Evolutionary conservation across 345 rosid species (phyloP).

Genomic region (Brassica carinata): DNA sequence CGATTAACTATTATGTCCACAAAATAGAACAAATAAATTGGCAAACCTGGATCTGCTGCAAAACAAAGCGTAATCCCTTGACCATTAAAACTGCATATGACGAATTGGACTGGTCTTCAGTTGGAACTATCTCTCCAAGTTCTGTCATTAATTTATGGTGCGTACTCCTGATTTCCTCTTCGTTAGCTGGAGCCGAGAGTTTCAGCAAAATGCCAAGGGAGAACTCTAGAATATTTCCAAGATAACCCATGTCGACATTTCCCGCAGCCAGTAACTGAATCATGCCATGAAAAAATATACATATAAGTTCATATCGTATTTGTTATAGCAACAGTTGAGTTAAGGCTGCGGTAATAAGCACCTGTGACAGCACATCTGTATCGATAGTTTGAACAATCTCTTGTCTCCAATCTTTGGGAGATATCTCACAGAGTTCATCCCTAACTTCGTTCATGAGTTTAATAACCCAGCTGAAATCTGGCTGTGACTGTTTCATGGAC

Average conservation of each 20-base stretch:
- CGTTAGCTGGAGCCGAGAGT: conserved; percentile 78
- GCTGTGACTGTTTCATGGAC: conserved; percentile 61
- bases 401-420: conserved; percentile 81
- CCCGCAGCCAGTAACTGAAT: conserved; percentile 75
- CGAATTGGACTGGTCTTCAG: conserved; percentile 43
- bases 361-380: conserved; percentile 77
- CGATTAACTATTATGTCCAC: not conserved
- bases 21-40: not conserved
- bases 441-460: conserved; percentile 86
- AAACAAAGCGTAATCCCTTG: conserved; percentile 79
- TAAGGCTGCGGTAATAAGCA: conserved; percentile 16
- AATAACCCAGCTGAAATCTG: conserved; percentile 65
- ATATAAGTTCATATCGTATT: conserved; percentile 19
- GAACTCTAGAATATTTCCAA: conserved; percentile 69
- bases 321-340: not conserved
- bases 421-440: conserved; percentile 84
- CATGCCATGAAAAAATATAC: not conserved
- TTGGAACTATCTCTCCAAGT: conserved; percentile 60
- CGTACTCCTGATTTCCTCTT: conserved; percentile 59
- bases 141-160: conserved; percentile 64
- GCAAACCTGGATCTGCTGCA: conserved; percentile 85
- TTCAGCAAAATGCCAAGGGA: conserved; percentile 70
- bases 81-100: conserved; percentile 65
- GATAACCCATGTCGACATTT: conserved; percentile 66
- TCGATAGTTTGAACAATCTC: conserved; percentile 75